These are phyloP conservation scores for Hansenula sp. DNA, from an alignment of 1,139 yeast species.

Conservation along the genomic window DNA sequence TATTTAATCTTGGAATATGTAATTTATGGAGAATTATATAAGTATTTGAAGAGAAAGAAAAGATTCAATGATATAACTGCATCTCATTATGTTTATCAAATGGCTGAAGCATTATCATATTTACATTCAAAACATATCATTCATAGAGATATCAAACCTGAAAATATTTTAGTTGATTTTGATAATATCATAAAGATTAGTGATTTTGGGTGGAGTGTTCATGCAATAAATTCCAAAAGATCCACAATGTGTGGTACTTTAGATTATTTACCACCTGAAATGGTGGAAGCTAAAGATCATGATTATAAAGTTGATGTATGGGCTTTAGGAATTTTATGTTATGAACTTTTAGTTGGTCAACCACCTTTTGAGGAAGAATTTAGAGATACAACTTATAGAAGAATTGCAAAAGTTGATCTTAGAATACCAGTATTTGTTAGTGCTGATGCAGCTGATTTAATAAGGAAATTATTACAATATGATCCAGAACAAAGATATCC, in stretches of 20 bases:
- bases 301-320: conserved; percentile 81
- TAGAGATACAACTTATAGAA: conserved; percentile 67
- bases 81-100: conserved; percentile 76
- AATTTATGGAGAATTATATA: conserved; percentile 82
- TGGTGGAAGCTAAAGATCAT: conserved; percentile 82
- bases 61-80: conserved; percentile 71
- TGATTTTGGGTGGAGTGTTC: conserved; percentile 97
- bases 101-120: conserved; percentile 72
- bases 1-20: conserved; percentile 84
- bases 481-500: conserved; percentile 65
- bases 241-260: conserved; percentile 92
- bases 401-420: conserved; percentile 75
- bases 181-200: conserved; percentile 75
- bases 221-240: conserved; percentile 51
- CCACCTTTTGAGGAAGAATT: conserved; percentile 89
- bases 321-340: conserved; percentile 87
- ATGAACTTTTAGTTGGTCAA: conserved; percentile 80
- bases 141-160: conserved; percentile 92
- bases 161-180: conserved; percentile 72
- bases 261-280: conserved; percentile 93
- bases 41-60: conserved; percentile 56
- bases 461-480: conserved; percentile 50
- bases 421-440: conserved; percentile 67
- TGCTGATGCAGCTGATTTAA: conserved; percentile 74
- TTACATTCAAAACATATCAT: conserved; percentile 76